Percentiles rank a stretch among this genome's conserved stretches.
phyloP scores from a whole-genome alignment of 306 rosid species.

The Prinsepia uniflora region DNA sequence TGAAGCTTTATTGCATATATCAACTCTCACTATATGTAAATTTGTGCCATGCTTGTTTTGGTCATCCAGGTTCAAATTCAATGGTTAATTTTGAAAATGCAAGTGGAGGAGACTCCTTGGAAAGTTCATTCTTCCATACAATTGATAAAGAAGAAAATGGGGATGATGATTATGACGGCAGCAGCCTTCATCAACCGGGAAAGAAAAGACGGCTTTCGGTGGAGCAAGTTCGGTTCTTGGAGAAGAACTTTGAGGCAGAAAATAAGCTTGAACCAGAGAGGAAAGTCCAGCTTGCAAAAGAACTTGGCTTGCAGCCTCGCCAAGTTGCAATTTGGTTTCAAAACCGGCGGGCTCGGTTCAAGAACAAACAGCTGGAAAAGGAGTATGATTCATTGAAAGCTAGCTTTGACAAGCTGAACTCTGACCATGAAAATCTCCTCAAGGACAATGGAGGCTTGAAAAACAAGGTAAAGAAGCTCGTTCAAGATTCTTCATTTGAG shows the following conservation, averaged over 20 bases:
- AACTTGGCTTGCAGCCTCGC: conserved; percentile 80
- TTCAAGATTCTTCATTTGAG: conserved; percentile 26
- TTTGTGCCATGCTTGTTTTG: background rate
- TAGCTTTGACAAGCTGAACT: conserved; percentile 52
- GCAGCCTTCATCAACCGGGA: conserved; percentile 50
- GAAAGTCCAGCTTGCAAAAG: conserved; percentile 73
- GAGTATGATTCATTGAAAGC: conserved; percentile 65
- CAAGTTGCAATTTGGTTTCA: conserved; percentile 98
- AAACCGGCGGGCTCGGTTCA: conserved; percentile 75
- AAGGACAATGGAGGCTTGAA: conserved; percentile 50
- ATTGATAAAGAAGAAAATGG: conserved; percentile 51
- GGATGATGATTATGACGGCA: conserved; percentile 55
- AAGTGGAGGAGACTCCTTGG: conserved; percentile 34
- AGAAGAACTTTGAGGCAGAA: conserved; percentile 62
- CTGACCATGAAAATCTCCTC: conserved; percentile 56
- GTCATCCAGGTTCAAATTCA: conserved; percentile 53
- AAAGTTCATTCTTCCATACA: conserved; percentile 42
- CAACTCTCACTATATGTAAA: too few species aligned
- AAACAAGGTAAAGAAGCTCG: conserved; percentile 46
- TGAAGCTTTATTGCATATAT: background rate
- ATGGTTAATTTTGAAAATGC: conserved; percentile 56
- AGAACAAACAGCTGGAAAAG: conserved; percentile 70
- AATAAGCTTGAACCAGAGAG: conserved; percentile 94
- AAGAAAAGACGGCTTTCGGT: conserved; percentile 76
- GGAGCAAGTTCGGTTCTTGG: conserved; percentile 74